Evolutionary conservation across 148 eudicot genomes (phyloP), one percentile per base, ranked within the genome.

Genomic region (Cornus kousa): DNA sequence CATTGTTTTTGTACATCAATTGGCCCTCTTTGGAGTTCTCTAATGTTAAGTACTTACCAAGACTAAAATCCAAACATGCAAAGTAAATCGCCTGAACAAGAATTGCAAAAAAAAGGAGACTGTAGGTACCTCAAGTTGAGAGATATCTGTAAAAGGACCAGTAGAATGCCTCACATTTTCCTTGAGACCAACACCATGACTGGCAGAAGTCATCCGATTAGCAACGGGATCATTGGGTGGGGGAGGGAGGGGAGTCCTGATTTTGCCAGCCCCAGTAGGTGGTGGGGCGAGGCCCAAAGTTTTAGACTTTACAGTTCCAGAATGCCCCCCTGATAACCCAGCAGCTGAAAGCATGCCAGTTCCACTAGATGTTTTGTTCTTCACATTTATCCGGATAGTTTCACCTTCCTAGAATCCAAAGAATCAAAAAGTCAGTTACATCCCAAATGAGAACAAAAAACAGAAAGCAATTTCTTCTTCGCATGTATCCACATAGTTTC

Each of bases 221-320:
- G 87, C 89, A 83, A 80, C 98, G 76, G 98, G 94, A 80, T 96
- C 99, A 83, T 96, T 96, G 71, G 99, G 99, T 76, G 99, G 99
- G 28, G 99, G 99, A n/a, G 98, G 99, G 39, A 94, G 91, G 69
- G 94, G 87, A 72, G 97, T 82, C 68, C 94, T 92, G 22, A 92
- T 85, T 83, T 92, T 96, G 43, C 80, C 87, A 46, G 86, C 73
- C 39, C 83, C 92, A 71, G 70, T 84, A 40, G 97, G 99, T 66
- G 99, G 98, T 33, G 98, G 95, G 48, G 93, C 88, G 75, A 96
- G 95, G 74, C 87, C 74, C 67, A 91, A 66, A 13, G 90, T 70
- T 85, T 91, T 96, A 72, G 97, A 68, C 74, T 90, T 93, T 64
- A 55, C 90, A 66, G 84, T 22, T 82, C 83, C 87, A n/a, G 92